Evolutionary conservation across 2,329 filamentous ascomycete species (phyloP), one percentile per base, ranked within the genome.

Genomic region (Trichoderma brevicompactum): DNA sequence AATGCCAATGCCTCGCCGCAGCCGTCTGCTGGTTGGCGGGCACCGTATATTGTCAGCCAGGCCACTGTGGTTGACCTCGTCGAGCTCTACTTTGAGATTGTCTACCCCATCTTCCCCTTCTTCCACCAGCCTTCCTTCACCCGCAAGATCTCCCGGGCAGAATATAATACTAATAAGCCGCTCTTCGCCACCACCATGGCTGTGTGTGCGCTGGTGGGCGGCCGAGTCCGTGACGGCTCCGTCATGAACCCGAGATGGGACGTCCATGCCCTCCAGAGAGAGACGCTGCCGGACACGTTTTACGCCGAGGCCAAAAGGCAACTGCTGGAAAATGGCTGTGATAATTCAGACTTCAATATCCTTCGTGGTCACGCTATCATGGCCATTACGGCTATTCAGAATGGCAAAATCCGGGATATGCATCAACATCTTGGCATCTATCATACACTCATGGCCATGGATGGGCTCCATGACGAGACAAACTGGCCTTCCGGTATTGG

Each of bases 21-120:
- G 32, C 34, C 50, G 13, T 10, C 15, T 28, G 10, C 41, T 12
- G 53, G 32, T 48, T 70, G 64, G 68, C 52, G 54, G 19, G 66
- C 66, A 28, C 64, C 68, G 12, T 64, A 56, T n/a, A 50, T 69
- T 38, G 67, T 68, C 49, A 66, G 64, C 56, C 69, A 69, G 60
- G 67, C 66, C 23, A 65, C 67, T 43, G 79, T 83, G 48, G 72
- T 65, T 58, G 74, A 78, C 70, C 72, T 83, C n/a, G 74, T 82
- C 28, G 77, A 81, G 15, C 74, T 84, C 15, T 85, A 83, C 74
- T 81, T 83, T 71, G 80, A 84, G 65, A 78, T 82, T 49, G 79
- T 84, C n/a, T 84, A 84, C 71, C 82, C 82, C 2, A 80, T 84
- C 70, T 81, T 83, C 66, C 82, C 83, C 5, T 73, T 85, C 32